Percentiles rank a stretch among this genome's conserved stretches.
These are phyloP conservation scores for Babesia bigemina DNA, from an alignment of 169 alveolate species.

Conservation along the genomic window DNA sequence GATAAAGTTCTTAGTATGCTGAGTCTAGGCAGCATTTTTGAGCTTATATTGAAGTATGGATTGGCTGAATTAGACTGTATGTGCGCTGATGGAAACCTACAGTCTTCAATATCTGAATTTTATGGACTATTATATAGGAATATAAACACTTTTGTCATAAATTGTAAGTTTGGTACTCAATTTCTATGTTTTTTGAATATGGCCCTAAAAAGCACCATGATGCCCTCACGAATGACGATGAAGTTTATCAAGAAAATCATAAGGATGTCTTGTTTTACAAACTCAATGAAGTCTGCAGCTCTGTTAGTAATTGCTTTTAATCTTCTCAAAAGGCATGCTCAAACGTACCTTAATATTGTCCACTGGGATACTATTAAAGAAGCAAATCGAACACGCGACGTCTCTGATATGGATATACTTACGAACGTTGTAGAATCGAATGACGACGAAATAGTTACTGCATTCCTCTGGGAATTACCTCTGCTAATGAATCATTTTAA, in stretches of 20 bases:
- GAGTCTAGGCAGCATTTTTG: slow-evolving; percentile 50
- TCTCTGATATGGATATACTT: slow-evolving; percentile 3
- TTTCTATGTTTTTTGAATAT: slow-evolving; percentile 21
- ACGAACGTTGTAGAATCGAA: background rate
- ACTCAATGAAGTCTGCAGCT: slow-evolving; percentile 13
- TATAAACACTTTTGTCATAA: slow-evolving; percentile 13
- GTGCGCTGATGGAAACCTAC: background rate
- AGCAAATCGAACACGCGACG: background rate
- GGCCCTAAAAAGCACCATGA: slow-evolving; percentile 57
- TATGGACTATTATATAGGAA: slow-evolving; percentile 32
- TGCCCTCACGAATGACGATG: slow-evolving; percentile 37
- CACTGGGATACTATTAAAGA: slow-evolving; percentile 10
- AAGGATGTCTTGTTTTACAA: slow-evolving; percentile 33
- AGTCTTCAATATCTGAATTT: slow-evolving; percentile 5
- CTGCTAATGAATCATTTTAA: slow-evolving; percentile 59
- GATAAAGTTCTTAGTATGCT: slow-evolving; percentile 28
- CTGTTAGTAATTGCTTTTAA: slow-evolving; percentile 44
- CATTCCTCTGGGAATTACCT: slow-evolving; percentile 46
- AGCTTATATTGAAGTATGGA: slow-evolving; percentile 43
- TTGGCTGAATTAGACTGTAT: slow-evolving; percentile 32
- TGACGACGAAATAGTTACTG: background rate
- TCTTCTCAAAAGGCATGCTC: slow-evolving; percentile 35
- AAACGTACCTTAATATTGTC: slow-evolving; percentile 24
- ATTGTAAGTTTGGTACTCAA: slow-evolving; percentile 13
- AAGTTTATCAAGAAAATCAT: slow-evolving; percentile 56